Evolutionary conservation across 2,329 filamentous ascomycete genomes (phyloP).

Genomic region (Aureobasidium lini): DNA sequence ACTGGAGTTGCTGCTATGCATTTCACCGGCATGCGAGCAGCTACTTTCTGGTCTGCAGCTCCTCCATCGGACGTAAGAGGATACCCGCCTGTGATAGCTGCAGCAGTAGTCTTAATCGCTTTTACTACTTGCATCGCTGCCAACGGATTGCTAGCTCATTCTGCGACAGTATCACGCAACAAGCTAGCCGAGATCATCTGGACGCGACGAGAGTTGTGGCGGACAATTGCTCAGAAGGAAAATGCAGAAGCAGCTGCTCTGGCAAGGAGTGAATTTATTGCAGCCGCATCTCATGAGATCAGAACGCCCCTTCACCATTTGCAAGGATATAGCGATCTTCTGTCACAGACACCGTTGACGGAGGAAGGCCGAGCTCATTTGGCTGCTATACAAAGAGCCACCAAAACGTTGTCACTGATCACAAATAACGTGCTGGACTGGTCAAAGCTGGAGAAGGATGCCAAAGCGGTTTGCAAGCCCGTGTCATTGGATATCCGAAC

Average conservation of each 20-base stretch:
- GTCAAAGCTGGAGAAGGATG: conserved; percentile 29
- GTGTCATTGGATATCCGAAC: conserved; percentile 25
- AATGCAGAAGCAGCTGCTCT: conserved; percentile 27
- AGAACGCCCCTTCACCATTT: conserved; percentile 31
- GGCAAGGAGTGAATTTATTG: conserved; percentile 29
- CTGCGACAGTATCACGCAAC: conserved; percentile 25
- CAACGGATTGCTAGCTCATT: conserved; percentile 29
- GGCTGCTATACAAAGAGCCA: conserved; percentile 29
- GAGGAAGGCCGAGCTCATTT: conserved; percentile 27
- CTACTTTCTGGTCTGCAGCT: conserved; percentile 25
- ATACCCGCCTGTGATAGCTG: conserved; percentile 27
- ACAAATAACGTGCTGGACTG: conserved; percentile 32
- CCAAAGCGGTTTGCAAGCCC: conserved; percentile 26
- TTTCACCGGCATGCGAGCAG: conserved; percentile 29
- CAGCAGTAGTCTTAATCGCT: conserved; percentile 26
- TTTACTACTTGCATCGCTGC: conserved; percentile 29
- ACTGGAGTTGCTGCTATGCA: conserved; percentile 31
- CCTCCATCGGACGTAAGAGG: conserved; percentile 22
- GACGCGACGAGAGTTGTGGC: conserved; percentile 28
- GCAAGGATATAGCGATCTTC: conserved; percentile 30
- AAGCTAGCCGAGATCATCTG: conserved; percentile 28
- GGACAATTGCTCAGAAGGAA: conserved; percentile 28
- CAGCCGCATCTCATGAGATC: conserved; percentile 31
- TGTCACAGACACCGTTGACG: conserved; percentile 26
- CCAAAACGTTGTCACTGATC: conserved; percentile 30